Percentiles rank a stretch among this genome's conserved stretches.
Evolutionary conservation across 176 grass and related monocot species (phyloP).

Genomic region (Rhynchospora breviuscula): DNA sequence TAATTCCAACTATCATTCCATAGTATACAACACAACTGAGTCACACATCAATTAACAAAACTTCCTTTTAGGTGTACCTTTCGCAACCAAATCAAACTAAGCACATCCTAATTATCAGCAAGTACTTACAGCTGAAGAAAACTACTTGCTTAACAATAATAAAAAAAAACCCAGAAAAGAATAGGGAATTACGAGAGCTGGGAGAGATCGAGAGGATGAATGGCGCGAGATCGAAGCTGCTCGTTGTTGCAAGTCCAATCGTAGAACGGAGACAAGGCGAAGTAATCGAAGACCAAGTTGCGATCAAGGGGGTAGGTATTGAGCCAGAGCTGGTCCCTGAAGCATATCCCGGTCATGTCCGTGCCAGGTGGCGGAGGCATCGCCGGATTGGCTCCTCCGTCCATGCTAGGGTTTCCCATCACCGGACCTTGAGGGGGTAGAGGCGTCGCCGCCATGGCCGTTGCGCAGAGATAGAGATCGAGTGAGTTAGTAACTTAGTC

Average conservation of each 20-base stretch:
- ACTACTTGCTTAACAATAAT: too few relatives aligned
- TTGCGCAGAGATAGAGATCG: not conserved
- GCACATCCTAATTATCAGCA: not conserved
- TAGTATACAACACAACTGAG: not conserved
- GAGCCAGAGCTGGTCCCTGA: slow-evolving; percentile 98
- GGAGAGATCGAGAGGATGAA: slow-evolving; percentile 92
- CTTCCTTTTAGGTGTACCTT: not conserved
- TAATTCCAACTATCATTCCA: not conserved
- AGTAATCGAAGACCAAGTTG: slow-evolving; percentile 99
- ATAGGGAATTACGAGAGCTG: slow-evolving; percentile 62
- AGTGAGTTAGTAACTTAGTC: too few relatives aligned
- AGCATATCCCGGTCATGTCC: slow-evolving; percentile 99
- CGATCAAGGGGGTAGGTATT: slow-evolving; percentile 88
- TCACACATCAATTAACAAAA: not conserved
- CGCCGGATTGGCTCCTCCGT: slow-evolving; percentile 28
- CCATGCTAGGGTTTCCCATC: slow-evolving; percentile 32
- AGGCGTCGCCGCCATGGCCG: slow-evolving; percentile 55
- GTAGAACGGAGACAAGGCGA: slow-evolving; percentile 94
- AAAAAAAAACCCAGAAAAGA: not conserved
- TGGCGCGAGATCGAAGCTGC: slow-evolving; percentile 76
- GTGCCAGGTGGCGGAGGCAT: slow-evolving; percentile 69
- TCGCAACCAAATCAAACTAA: not conserved
- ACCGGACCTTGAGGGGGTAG: slow-evolving; percentile 29
- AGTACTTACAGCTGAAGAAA: not conserved
- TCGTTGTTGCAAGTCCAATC: slow-evolving; percentile 96